Percentiles rank a stretch among this genome's conserved stretches.
Evolutionary conservation across 2,329 filamentous ascomycete genomes (phyloP).

Genomic region (Paecilomyces dactylethromorphus): DNA sequence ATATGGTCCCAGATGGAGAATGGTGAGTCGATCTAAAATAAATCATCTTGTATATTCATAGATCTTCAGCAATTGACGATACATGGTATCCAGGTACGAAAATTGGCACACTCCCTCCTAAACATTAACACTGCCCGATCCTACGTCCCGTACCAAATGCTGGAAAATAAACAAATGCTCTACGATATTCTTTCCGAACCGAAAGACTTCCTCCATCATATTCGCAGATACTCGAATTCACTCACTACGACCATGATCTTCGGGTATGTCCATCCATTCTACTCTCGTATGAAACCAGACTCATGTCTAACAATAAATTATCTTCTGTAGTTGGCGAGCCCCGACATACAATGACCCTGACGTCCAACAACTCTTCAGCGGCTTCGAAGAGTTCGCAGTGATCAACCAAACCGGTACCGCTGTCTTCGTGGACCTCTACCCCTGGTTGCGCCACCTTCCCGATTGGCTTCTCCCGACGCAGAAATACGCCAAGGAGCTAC

Average conservation of each 20-base stretch:
- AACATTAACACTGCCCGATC: slow-evolving; percentile 40
- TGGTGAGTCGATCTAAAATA: slow-evolving; percentile 3
- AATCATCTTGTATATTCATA: not conserved
- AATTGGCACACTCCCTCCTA: slow-evolving; percentile 40
- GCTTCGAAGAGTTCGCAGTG: slow-evolving; percentile 37
- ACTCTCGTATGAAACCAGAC: too few relatives aligned
- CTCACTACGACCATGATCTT: slow-evolving; percentile 47
- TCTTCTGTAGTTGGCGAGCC: slow-evolving; percentile 29
- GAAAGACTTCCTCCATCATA: slow-evolving; percentile 35
- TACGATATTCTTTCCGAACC: slow-evolving; percentile 41
- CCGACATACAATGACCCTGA: slow-evolving; percentile 35
- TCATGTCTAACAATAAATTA: too few relatives aligned
- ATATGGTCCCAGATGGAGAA: slow-evolving; percentile 21
- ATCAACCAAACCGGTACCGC: slow-evolving; percentile 37
- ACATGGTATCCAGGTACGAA: slow-evolving; percentile 14
- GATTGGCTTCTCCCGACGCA: slow-evolving; percentile 32
- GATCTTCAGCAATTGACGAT: not conserved
- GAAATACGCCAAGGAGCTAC: slow-evolving; percentile 35
- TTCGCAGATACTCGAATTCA: slow-evolving; percentile 44
- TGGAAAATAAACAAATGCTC: slow-evolving; percentile 51
- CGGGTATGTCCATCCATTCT: slow-evolving; percentile 11
- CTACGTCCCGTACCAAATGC: slow-evolving; percentile 51
- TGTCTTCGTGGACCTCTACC: slow-evolving; percentile 42
- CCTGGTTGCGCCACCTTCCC: slow-evolving; percentile 40
- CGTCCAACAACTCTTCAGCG: slow-evolving; percentile 38